Base-by-base conservation (phyloP, 2,329 filamentous ascomycete species). In the Aurifilum marmelostoma region DNA sequence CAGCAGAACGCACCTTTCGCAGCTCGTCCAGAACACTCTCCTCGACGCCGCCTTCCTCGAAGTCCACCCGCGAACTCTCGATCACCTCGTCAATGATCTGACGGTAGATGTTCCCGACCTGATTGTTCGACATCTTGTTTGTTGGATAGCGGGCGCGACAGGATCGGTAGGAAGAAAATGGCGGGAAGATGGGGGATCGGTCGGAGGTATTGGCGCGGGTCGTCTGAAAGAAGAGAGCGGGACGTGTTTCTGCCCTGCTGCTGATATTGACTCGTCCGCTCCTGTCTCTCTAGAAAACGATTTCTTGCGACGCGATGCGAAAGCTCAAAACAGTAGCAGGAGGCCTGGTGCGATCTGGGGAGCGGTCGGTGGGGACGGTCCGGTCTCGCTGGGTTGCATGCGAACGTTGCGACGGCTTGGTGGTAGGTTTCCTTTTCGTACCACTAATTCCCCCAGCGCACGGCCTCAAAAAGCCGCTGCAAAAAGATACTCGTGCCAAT, bases 11-110 rank as follows among this genome's bases (percentile, higher is more conserved):
- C 85, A 98, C 95, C 89, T 91, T 87, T 81, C 90, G 91, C 85
- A 99, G 84, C 79, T 97, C 93, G 74, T 95, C 89, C 76, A 99
- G 83, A 65, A 95, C 95, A 75, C 88, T 85, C 79, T 95, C 91
- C 75, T 97, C 93, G 73, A 98, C 91, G 75, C 96, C 96, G 75
- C 91, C 93, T 82, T 99, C 96, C 80, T 99, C 96, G 79, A 99
- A 98, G 81, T 98, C 96, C 77, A 95, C 92, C 77, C 92, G 88
- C 77, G 95, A 97, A 74, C 92, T 91, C 75, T 95, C 91, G 80
- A 98, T 93, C 78, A 99, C 94, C 82, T 96, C 93, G 72, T 91
- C 85, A 77, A 92, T 92, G 79, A 92, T 90, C 76, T 86, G 83
- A 80, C 90, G 85, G 81, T 97, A 99, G 77, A 98, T 91, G 74